Evolutionary conservation across 2,329 filamentous ascomycete genomes (phyloP), one percentile per base, ranked within the genome.

Genomic region (Ophiocordyceps camponoti-saundersi): DNA sequence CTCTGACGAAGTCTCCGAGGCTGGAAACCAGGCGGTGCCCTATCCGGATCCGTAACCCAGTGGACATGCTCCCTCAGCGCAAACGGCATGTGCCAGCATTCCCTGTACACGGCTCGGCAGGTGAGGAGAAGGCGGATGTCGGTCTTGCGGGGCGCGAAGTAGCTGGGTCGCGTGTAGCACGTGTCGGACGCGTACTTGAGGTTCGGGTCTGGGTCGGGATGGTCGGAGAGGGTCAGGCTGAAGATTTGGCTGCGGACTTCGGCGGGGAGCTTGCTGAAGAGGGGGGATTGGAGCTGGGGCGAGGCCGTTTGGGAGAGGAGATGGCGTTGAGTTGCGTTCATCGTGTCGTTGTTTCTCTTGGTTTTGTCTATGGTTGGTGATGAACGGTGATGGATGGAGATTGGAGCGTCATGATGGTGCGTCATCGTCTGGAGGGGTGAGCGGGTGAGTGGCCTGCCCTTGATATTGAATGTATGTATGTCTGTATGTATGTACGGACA

Each of bases 201-300:
- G 1, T 50, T 46, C 0, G 55, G 53, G 1, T 51, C 47, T 5
- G 57, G 52, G 40, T 67, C 65, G 11, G 63, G 59, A 30, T 61
- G 64, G 29, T 65, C 63, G 6, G 61, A 56, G 3, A 72, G 55
- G 0, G 57, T 63, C 42, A 57, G 59, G 11, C 57, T 48, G 53
- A 72, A 77, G 44, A 77, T 71, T 1, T 58, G 53, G 49, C 62
- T 61, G 47, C 73, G 67, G 15, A 77, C 52, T 53, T 77, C 73
- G 16, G 64, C 63, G 0, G 73, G 72, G 0, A 76, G 53, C 1
- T 50, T 16, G 2, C 47, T 40, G 51, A 67, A 70, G 1, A 71
- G 53, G 1, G 53, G 58, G 15, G 49, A 58, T 1, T 47, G 10
- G 2, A 18, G 6, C n/a, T 60, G 58, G 0, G 51, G 30, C 11